Conservation (phyloP, 768 basidiomycete species). For the Amanita fuliginea region DNA sequence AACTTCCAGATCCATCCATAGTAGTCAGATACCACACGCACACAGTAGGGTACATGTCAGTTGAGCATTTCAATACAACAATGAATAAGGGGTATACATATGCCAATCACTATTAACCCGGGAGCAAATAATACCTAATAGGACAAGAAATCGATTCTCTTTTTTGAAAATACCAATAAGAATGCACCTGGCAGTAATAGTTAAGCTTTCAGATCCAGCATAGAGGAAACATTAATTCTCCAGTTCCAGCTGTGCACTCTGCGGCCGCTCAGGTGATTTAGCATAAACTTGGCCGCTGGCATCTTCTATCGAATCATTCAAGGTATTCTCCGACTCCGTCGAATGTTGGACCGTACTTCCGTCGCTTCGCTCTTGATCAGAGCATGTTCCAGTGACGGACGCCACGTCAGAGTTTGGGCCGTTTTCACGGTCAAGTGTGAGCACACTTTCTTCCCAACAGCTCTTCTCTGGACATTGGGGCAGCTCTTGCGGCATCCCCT, state of each 20-base stretch:
- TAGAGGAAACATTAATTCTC: not conserved
- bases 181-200: slow-evolving; percentile 1
- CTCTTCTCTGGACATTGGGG: slow-evolving; percentile 18
- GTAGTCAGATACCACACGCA: not conserved
- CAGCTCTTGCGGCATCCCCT: slow-evolving; percentile 21
- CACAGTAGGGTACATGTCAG: not conserved
- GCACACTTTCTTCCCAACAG: slow-evolving; percentile 11
- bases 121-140: not conserved
- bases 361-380: slow-evolving; percentile 2
- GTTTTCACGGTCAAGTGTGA: not conserved
- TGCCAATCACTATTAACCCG: not conserved
- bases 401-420: not conserved
- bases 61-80: not conserved
- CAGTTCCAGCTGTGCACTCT: not conserved
- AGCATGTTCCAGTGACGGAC: slow-evolving; percentile 4
- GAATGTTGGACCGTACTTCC: slow-evolving; percentile 3
- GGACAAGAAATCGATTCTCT: not conserved
- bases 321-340: slow-evolving; percentile 2
- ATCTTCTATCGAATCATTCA: not conserved
- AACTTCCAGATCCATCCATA: not conserved
- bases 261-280: not conserved
- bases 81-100: not conserved
- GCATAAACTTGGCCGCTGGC: not conserved
- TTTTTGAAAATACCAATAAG: slow-evolving; percentile 3
- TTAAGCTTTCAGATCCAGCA: not conserved